Evolutionary conservation across 2,329 filamentous ascomycete species (phyloP).

Genomic region (Aureobasidium sp.): DNA sequence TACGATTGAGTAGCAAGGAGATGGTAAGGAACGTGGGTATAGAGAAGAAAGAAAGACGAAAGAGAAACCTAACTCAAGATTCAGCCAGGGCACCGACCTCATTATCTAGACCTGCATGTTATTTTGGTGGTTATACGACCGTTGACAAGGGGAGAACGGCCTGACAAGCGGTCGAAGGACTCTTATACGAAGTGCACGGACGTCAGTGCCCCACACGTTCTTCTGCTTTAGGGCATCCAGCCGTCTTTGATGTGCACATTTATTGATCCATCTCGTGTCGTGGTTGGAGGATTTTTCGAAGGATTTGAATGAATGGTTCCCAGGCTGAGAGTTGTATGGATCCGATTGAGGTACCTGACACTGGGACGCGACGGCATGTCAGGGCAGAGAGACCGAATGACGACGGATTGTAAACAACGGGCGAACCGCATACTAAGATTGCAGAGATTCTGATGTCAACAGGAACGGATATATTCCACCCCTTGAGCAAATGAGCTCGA

Average conservation of each 20-base stretch:
- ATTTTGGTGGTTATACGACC: constrained; percentile 11
- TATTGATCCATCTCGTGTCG: constrained; percentile 18
- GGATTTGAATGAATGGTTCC: neutral
- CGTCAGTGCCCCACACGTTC: constrained; percentile 11
- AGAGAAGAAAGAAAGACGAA: neutral
- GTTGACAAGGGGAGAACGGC: constrained; percentile 14
- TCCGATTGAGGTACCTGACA: neutral
- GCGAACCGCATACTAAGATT: constrained; percentile 21
- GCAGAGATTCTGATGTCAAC: constrained; percentile 16
- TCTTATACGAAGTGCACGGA: constrained; percentile 20
- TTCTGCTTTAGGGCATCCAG: neutral
- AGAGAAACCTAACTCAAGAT: neutral
- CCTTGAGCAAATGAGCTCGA: constrained; percentile 13
- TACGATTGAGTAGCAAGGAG: constrained; percentile 12
- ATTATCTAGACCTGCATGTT: constrained; percentile 16
- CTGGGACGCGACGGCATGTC: too few species aligned
- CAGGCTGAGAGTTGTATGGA: neutral
- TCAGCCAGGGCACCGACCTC: constrained; percentile 5
- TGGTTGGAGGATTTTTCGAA: neutral
- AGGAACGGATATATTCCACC: constrained; percentile 12
- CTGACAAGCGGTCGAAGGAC: neutral
- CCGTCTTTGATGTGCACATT: neutral
- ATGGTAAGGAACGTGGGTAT: constrained; percentile 13
- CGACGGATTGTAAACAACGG: constrained; percentile 11
- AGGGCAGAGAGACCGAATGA: neutral